Percentiles rank a stretch among this genome's conserved stretches.
Evolutionary conservation across 345 rosid genomes (phyloP).

Genomic region (Gossypium longicalyx): DNA sequence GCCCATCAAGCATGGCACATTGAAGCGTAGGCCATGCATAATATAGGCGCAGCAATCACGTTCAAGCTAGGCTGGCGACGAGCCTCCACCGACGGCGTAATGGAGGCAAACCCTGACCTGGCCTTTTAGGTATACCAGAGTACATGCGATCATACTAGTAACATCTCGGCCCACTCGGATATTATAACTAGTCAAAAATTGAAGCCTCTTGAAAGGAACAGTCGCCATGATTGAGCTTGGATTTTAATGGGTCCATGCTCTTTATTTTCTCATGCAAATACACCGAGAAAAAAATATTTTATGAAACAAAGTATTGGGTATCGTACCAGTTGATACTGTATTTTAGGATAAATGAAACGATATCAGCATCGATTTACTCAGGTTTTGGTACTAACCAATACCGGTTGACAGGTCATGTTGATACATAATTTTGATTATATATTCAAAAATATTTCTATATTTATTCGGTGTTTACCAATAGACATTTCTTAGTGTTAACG

Average conservation of each 20-base stretch:
- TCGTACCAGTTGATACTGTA: neutral
- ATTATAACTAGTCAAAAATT: neutral
- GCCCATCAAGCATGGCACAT: conserved; percentile 9
- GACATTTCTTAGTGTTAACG: too few species aligned
- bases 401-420: too few species aligned
- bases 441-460: too few species aligned
- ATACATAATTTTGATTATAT: too few species aligned
- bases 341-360: too few species aligned
- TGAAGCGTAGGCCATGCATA: neutral
- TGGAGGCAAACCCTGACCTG: conserved; percentile 23
- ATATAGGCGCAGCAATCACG: conserved; percentile 16
- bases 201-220: conserved; percentile 5
- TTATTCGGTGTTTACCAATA: too few species aligned
- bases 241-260: conserved; percentile 16
- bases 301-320: neutral
- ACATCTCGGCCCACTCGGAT: conserved; percentile 25
- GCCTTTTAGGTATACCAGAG: conserved; percentile 16
- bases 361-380: too few species aligned
- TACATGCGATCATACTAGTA: conserved; percentile 21
- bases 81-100: conserved; percentile 16
- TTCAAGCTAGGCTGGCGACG: conserved; percentile 36
- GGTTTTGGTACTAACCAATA: too few species aligned
- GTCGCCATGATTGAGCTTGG: conserved; percentile 1
- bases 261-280: neutral
- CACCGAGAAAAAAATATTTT: neutral